phyloP scores from a whole-genome alignment of 1,139 yeast species.

The Candida tetrigidarum region DNA sequence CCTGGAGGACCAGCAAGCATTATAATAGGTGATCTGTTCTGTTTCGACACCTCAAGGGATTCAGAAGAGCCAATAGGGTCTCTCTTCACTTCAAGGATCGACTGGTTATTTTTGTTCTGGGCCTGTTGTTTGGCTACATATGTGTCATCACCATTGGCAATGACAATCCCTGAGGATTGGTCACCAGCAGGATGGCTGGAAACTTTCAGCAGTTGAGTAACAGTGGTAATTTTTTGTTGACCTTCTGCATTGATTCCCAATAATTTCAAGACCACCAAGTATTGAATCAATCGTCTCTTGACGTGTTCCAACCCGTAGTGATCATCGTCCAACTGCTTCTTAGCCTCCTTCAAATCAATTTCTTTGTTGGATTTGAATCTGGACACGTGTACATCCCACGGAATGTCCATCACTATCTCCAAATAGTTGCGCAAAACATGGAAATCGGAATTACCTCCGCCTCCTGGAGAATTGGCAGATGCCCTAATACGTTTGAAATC shows the following conservation, averaged over 20 bases:
- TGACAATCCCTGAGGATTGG: conserved; percentile 28
- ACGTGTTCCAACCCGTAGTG: conserved; percentile 87
- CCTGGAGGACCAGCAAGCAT: conserved; percentile 95
- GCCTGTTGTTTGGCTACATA: conserved; percentile 32
- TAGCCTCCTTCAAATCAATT: conserved; percentile 60
- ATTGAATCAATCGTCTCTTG: conserved; percentile 80
- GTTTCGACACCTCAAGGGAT: conserved; percentile 34
- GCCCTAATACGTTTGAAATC: conserved; percentile 66
- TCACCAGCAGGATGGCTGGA: not conserved
- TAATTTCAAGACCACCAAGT: conserved; percentile 75
- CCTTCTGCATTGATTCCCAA: conserved; percentile 48
- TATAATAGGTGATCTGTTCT: conserved; percentile 70
- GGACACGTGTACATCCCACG: conserved; percentile 55
- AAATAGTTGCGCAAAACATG: conserved; percentile 73
- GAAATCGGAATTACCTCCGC: conserved; percentile 70
- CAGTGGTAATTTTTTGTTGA: conserved; percentile 16
- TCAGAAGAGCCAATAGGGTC: conserved; percentile 11
- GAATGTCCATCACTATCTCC: conserved; percentile 71
- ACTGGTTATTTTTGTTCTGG: conserved; percentile 26
- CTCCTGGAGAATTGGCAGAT: conserved; percentile 41
- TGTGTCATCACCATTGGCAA: conserved; percentile 44
- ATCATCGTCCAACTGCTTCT: conserved; percentile 68
- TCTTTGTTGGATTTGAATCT: conserved; percentile 44
- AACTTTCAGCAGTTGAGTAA: not conserved
- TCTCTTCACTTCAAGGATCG: conserved; percentile 19